phyloP scores from a whole-genome alignment of 352 stramenopile genomes.

The Globisporangium megalacanthum region DNA sequence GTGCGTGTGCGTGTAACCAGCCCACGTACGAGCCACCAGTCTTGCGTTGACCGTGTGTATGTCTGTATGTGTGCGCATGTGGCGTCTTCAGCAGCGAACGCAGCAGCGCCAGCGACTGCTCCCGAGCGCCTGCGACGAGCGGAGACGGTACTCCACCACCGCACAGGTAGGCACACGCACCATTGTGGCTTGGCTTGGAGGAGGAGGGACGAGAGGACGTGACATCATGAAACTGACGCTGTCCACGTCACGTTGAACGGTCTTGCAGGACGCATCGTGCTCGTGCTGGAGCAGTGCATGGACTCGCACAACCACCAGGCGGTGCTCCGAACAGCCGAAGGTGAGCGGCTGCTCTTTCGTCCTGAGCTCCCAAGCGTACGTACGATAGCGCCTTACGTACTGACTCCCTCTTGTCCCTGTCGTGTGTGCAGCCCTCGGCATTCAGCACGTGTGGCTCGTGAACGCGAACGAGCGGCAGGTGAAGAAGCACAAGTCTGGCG shows the following conservation, averaged over 20 bases:
- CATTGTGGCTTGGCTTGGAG: neutral
- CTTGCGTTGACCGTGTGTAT: no score
- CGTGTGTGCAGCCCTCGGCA: constrained; percentile 54
- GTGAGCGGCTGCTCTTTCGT: constrained; percentile 10
- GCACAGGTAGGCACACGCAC: constrained; percentile 27
- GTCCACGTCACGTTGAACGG: neutral
- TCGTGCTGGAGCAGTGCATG: constrained; percentile 79
- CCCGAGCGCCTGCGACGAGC: constrained; percentile 60
- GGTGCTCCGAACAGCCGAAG: constrained; percentile 90
- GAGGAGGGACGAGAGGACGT: no score
- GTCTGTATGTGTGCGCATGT: neutral
- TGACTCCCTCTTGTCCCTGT: constrained; percentile 19
- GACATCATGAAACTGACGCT: no score
- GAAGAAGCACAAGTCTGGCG: constrained; percentile 55
- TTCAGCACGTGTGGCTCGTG: constrained; percentile 90
- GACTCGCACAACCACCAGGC: constrained; percentile 87
- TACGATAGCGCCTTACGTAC: neutral
- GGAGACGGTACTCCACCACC: constrained; percentile 58
- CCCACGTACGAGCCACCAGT: no score
- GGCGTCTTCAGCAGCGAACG: neutral
- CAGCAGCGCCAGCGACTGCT: constrained; percentile 10
- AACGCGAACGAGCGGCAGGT: constrained; percentile 55
- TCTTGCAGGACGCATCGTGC: constrained; percentile 38
- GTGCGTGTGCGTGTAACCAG: neutral
- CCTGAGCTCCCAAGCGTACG: constrained; percentile 11